Percentiles rank a stretch among this genome's conserved stretches.
These are phyloP conservation scores for Phlebopus sp. DNA, from an alignment of 1,284 basidiomycete species.

Conservation along the genomic window DNA sequence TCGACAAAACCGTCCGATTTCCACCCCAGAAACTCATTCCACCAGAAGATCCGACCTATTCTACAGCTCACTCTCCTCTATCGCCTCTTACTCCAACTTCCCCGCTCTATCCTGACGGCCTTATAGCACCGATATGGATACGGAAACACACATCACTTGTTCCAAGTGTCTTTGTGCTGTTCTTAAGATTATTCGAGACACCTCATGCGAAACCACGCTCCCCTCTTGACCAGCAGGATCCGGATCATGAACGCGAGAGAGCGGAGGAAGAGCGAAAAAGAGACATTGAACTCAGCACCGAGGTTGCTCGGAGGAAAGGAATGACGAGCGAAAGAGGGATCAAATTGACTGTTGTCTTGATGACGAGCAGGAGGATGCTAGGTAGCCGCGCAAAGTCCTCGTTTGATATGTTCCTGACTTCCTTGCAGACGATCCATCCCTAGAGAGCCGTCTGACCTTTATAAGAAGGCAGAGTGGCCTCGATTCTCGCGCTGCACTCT, in stretches of 20 bases:
- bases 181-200: slow-evolving; percentile 77
- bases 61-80: slow-evolving; percentile 77
- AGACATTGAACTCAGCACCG: slow-evolving; percentile 75
- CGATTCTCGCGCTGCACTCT: slow-evolving; percentile 88
- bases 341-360: slow-evolving; percentile 92
- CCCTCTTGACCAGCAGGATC: slow-evolving; percentile 53
- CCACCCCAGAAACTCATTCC: slow-evolving; percentile 81
- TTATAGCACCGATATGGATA: slow-evolving; percentile 97
- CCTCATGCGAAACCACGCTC: slow-evolving; percentile 41
- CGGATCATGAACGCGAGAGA: slow-evolving; percentile 50
- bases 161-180: slow-evolving; percentile 90
- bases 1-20: slow-evolving; percentile 80
- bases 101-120: slow-evolving; percentile 89
- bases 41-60: slow-evolving; percentile 48
- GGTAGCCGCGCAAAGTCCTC: slow-evolving; percentile 41
- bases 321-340: slow-evolving; percentile 81
- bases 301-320: slow-evolving; percentile 79
- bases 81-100: slow-evolving; percentile 87
- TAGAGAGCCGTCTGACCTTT: slow-evolving; percentile 82
- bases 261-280: slow-evolving; percentile 66
- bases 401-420: slow-evolving; percentile 3
- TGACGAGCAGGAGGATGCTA: slow-evolving; percentile 82
- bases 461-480: slow-evolving; percentile 86
- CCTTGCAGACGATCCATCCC: slow-evolving; percentile 68
- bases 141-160: slow-evolving; percentile 91